Conservation (phyloP, 495 filamentous ascomycete species). For the Sabuloglossum arenarium region DNA sequence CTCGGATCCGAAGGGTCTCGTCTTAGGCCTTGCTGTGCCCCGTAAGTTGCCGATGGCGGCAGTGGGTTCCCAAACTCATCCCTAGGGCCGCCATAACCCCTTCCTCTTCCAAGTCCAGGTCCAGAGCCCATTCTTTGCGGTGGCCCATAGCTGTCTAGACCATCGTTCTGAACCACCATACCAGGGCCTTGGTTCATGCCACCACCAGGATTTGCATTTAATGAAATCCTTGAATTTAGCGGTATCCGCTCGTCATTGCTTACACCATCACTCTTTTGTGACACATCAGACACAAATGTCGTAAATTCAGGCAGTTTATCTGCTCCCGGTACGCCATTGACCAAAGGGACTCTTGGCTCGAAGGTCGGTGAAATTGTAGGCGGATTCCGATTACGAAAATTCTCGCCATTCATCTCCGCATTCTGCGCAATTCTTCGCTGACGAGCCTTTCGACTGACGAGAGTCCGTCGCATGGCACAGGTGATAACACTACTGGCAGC, state of each 20-base stretch:
- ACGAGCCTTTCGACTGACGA: slow-evolving; percentile 78
- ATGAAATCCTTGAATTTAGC: slow-evolving; percentile 41
- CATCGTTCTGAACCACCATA: not conserved
- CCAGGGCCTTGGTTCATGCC: not conserved
- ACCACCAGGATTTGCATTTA: not conserved
- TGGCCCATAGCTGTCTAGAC: slow-evolving; percentile 5
- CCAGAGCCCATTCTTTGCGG: not conserved
- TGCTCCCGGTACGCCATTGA: slow-evolving; percentile 25
- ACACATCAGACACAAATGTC: slow-evolving; percentile 38
- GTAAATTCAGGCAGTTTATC: slow-evolving; percentile 57
- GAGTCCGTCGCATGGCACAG: slow-evolving; percentile 89
- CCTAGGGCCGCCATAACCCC: slow-evolving; percentile 21
- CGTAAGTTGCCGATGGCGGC: too few relatives aligned
- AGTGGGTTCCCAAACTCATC: slow-evolving; percentile 55
- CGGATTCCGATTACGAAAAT: slow-evolving; percentile 32
- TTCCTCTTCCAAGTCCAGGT: slow-evolving; percentile 3
- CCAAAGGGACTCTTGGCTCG: slow-evolving; percentile 31
- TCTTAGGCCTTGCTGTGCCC: slow-evolving; percentile 22
- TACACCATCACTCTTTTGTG: slow-evolving; percentile 29
- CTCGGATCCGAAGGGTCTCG: slow-evolving; percentile 25
- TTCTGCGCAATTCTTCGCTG: slow-evolving; percentile 84
- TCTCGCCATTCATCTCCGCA: slow-evolving; percentile 84
- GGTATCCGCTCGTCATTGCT: slow-evolving; percentile 68
- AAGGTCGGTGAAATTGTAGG: slow-evolving; percentile 25
- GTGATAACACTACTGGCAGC: slow-evolving; percentile 67